A percentile compares a stretch with the other conserved stretches of the same genome.
These are phyloP conservation scores for Sarcodon sp. DNA, from an alignment of 768 basidiomycete species.

Conservation along the genomic window DNA sequence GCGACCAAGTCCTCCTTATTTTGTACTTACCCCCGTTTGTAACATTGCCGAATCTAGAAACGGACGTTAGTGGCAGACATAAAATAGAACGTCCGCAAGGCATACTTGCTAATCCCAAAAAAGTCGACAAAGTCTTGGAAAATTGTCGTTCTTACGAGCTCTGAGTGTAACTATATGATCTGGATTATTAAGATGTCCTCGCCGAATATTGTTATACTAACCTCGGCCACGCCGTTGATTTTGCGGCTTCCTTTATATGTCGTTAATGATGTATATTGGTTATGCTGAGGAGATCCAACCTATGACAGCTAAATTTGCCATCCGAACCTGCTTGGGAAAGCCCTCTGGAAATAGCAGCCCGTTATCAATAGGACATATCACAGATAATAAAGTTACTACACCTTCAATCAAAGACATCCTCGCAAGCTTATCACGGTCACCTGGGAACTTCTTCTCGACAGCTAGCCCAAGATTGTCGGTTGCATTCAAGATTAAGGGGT, in stretches of 20 bases:
- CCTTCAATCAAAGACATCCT: slow-evolving; percentile 93
- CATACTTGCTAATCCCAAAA: slow-evolving; percentile 70
- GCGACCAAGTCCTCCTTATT: neutral
- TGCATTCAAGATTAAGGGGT: neutral
- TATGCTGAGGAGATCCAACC: slow-evolving; percentile 22
- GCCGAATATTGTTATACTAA: slow-evolving; percentile 10
- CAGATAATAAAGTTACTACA: slow-evolving; percentile 10
- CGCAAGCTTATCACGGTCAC: slow-evolving; percentile 64
- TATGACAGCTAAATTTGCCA: slow-evolving; percentile 88
- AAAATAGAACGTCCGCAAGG: neutral
- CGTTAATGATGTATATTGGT: no score
- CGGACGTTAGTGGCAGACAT: neutral
- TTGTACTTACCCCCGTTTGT: slow-evolving; percentile 77
- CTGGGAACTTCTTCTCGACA: slow-evolving; percentile 85
- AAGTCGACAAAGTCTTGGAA: slow-evolving; percentile 91
- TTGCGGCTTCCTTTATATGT: slow-evolving; percentile 49
- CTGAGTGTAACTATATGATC: slow-evolving; percentile 60
- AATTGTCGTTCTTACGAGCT: slow-evolving; percentile 75
- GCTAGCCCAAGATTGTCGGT: slow-evolving; percentile 21
- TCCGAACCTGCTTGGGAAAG: slow-evolving; percentile 72
- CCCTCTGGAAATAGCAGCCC: slow-evolving; percentile 42
- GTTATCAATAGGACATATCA: neutral
- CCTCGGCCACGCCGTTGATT: slow-evolving; percentile 95
- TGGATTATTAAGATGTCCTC: neutral
- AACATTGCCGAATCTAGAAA: slow-evolving; percentile 63